Base-by-base conservation (phyloP, 495 filamentous ascomycete genomes). In the Pseudotulostoma volvatum region DNA sequence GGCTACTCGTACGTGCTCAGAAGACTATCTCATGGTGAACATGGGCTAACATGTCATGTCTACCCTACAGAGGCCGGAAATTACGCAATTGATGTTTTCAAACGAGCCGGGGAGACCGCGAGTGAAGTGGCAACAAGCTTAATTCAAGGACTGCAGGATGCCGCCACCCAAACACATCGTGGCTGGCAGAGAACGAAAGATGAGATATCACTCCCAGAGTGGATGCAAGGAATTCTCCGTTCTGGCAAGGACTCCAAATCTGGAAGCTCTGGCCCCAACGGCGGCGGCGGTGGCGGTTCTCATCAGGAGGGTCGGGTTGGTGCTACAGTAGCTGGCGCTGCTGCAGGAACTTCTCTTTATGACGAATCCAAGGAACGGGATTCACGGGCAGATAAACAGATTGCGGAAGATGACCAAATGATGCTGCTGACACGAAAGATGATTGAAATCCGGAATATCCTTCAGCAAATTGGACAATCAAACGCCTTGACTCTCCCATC, bases 361-460 rank as follows among this genome's bases (percentile, higher is more conserved):
- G 73, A 81, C 21, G 61, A 77, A 42, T 68, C 74, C 2, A 65
- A 74, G 7, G 85, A 93, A 18, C 70, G 81, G 19, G 85, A 93
- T 47, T 49, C 60, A 0, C 62, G 81, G 17, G 60, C 60, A 17
- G 73, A 71, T 30, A 68, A 70, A 34, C 68, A 82, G 47, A 61
- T 63, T 39, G 81, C 86, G 3, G 74, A 79, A 49, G 88, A 99
- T 51, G 90, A 99, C 50, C 90, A 99, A 57, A 99, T 99, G 88
- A 99, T 99, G 90, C 65, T 93, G 46, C 66, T 99, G 55, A 99
- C 90, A 0, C 87, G 87, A 61, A 93, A 93, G 59, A 99, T 99
- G 90, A 99, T 99, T 51, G 88, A 99, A 56, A 96, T 99, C 37
- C 66, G 92, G 44, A 85, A 78, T 44, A 84, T 99, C 31, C 65